A percentile compares a stretch with the other conserved stretches of the same genome.
phyloP scores from a whole-genome alignment of 176 grass and related monocot genomes.

The Triticum dicoccoides region DNA sequence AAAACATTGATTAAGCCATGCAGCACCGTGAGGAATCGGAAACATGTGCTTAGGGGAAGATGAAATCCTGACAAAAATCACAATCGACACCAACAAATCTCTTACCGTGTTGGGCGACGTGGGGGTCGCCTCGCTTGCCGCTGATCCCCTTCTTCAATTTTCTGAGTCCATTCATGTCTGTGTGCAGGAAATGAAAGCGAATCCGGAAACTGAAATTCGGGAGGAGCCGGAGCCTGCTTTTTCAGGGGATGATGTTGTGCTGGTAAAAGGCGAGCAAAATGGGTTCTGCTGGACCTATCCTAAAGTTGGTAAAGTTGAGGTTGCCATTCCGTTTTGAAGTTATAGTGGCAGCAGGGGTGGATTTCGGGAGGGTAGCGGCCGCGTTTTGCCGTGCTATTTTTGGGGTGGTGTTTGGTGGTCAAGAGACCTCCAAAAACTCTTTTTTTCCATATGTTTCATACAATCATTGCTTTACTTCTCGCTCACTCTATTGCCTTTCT shows the following conservation, averaged over 20 bases:
- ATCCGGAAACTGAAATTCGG: constrained; percentile 10
- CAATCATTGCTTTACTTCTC: background rate
- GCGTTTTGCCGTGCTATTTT: constrained; percentile 27
- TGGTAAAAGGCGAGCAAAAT: constrained; percentile 20
- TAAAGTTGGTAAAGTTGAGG: constrained; percentile 42
- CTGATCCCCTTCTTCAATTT: constrained; percentile 42
- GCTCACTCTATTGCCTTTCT: background rate
- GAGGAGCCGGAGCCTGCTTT: constrained; percentile 26
- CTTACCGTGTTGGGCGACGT: constrained; percentile 32
- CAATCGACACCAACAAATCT: background rate
- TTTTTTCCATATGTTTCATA: background rate
- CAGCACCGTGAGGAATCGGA: background rate
- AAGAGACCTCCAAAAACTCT: constrained; percentile 15
- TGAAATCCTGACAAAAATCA: background rate
- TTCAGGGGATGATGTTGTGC: background rate
- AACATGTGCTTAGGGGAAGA: background rate
- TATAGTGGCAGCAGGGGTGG: constrained; percentile 17
- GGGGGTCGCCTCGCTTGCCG: constrained; percentile 21
- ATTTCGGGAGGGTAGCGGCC: constrained; percentile 1
- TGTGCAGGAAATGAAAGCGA: background rate
- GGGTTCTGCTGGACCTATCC: constrained; percentile 22
- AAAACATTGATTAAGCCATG: background rate
- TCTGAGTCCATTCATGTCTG: constrained; percentile 30
- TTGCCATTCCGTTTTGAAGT: constrained; percentile 14
- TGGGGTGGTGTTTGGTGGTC: constrained; percentile 34